Conservation (phyloP, 163 green algal species). For the Chlamydomonas reinhardtii region DNA sequence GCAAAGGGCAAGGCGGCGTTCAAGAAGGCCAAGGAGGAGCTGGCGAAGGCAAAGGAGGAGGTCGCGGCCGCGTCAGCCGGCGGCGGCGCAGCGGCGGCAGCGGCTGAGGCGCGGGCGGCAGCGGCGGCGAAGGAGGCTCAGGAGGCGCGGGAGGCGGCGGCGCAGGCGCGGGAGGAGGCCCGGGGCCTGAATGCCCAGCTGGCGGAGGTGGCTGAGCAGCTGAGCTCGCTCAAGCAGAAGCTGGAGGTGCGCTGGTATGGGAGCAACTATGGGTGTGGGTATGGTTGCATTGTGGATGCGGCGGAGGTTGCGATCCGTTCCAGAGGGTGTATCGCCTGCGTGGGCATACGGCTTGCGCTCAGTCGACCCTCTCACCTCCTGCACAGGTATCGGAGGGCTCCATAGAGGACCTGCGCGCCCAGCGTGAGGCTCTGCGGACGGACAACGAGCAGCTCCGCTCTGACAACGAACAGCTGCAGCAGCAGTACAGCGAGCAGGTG, state of each 20-base stretch:
- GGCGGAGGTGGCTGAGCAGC: not conserved
- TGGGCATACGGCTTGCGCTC: no score
- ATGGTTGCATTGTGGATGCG: no score
- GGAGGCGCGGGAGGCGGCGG: not conserved
- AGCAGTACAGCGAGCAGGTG: conserved; percentile 47
- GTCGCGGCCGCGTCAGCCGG: not conserved
- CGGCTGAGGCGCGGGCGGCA: not conserved
- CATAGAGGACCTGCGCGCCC: not conserved
- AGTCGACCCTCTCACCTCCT: no score
- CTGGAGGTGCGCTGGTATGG: not conserved
- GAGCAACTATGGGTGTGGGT: no score
- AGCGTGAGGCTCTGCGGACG: not conserved
- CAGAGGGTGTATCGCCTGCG: no score
- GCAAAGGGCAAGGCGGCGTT: conserved; percentile 47
- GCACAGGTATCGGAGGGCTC: conserved; percentile 9
- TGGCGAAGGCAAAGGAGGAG: conserved; percentile 5
- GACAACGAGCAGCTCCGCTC: not conserved
- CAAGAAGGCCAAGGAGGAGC: conserved; percentile 46
- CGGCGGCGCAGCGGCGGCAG: not conserved
- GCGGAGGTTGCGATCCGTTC: no score
- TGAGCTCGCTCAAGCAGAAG: not conserved
- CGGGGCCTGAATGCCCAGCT: not conserved
- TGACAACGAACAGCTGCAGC: conserved; percentile 42
- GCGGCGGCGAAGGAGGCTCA: not conserved
- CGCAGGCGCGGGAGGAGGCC: not conserved